Base-by-base conservation (phyloP, 257 asterid species). In the Parsonsia alboflavescens region DNA sequence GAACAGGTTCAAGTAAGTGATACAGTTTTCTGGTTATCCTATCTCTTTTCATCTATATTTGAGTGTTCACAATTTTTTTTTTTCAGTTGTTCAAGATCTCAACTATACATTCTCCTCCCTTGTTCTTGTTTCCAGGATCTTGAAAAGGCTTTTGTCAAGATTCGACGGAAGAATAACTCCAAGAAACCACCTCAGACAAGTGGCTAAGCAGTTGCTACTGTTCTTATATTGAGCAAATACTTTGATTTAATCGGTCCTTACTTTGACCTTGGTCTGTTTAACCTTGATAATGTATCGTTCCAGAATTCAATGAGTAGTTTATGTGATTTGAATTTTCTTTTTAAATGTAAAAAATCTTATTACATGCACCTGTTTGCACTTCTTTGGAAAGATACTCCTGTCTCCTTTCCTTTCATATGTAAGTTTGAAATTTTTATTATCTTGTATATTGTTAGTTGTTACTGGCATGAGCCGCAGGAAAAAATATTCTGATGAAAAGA, bases 81-180 rank as follows among this genome's bases (percentile, higher is more conserved):
- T 30, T 46, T 24, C 24, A 64, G 57, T 19, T 66, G 62, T 19
- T 13, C 17, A 36, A 74, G 13, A 53, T 74, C 65, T 24, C 15
- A 46, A 30, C 9, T 17, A 0, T 21, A 0, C 5, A 50, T 62
- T 36, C 28, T n/a, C 10, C 28, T 15, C 7, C 17, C 0, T 44
- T 73, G 42, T 54, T 73, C 73, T 49, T 76, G 68, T 58, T 64
- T 82, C 70, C 87, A 93, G 94, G 96, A 88, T 75, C 79, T 93
- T 90, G 88, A 77, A 61, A 81, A 91, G 66, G 97, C 96, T 13
- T 91, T 91, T 80, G 83, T 83, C 76, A 92, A 92, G 90, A 77
- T 90, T 78, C 87, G 92, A 48, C 85, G 79, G 26, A 90, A 84
- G 87, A 91, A 94, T 82, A 94, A 94, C 82, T 89, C 93, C 69